phyloP scores from a whole-genome alignment of 164 flowering plant genomes.

The Euptelea pleiosperma region DNA sequence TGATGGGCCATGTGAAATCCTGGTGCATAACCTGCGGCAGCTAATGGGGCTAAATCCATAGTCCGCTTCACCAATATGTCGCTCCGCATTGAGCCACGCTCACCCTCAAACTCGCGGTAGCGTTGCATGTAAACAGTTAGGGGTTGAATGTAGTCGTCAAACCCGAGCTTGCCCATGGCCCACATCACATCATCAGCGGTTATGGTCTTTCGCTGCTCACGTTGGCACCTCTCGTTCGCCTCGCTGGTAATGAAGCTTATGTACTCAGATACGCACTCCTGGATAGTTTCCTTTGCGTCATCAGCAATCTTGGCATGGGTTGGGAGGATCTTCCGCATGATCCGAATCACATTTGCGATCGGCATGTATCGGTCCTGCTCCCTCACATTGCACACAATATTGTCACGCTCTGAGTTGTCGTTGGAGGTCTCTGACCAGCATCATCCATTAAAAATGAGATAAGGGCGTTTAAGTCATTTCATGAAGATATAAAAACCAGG shows the following conservation, averaged over 20 bases:
- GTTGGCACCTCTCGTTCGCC: slow-evolving; percentile 80
- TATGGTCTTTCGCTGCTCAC: slow-evolving; percentile 84
- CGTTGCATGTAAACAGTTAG: slow-evolving; percentile 53
- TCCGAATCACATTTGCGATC: slow-evolving; percentile 73
- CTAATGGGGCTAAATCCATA: slow-evolving; percentile 12
- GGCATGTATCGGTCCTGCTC: slow-evolving; percentile 91
- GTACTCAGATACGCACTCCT: slow-evolving; percentile 84
- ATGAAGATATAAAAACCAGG: no score
- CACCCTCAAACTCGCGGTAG: no score
- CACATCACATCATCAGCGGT: slow-evolving; percentile 81
- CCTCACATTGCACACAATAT: slow-evolving; percentile 58
- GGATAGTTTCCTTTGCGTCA: slow-evolving; percentile 78
- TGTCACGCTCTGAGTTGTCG: slow-evolving; percentile 18
- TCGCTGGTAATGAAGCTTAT: slow-evolving; percentile 84
- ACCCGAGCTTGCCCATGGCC: slow-evolving; percentile 85
- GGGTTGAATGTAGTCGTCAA: slow-evolving; percentile 76
- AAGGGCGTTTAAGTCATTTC: no score
- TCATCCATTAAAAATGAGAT: no score
- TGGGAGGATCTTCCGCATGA: slow-evolving; percentile 77
- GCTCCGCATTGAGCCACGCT: slow-evolving; percentile 44
- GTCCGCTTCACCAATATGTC: slow-evolving; percentile 32
- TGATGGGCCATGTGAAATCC: not conserved
- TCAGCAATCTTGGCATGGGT: slow-evolving; percentile 80
- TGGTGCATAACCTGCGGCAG: slow-evolving; percentile 9
- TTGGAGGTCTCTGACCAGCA: not conserved